phyloP scores from a whole-genome alignment of 1,139 yeast genomes.

The Spathaspora sp. region DNA sequence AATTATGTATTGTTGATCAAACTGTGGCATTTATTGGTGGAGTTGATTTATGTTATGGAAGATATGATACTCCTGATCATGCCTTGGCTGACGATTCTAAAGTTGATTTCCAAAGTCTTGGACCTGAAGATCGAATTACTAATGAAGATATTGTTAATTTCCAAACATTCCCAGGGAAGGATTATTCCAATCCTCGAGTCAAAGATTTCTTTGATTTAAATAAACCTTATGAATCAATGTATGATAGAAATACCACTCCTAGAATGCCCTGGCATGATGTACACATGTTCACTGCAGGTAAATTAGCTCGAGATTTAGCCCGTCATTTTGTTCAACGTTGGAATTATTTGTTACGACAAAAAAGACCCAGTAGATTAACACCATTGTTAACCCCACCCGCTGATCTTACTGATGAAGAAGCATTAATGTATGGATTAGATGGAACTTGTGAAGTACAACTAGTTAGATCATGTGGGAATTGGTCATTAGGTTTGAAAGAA shows the following conservation, averaged over 20 bases:
- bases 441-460: conserved; percentile 95
- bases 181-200: conserved; percentile 92
- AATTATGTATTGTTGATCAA: conserved; percentile 82
- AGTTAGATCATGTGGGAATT: conserved; percentile 81
- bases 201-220: conserved; percentile 81
- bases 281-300: conserved; percentile 96
- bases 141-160: conserved; percentile 42
- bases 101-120: conserved; percentile 37
- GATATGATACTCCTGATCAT: conserved; percentile 97
- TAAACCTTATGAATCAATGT: conserved; percentile 89
- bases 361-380: conserved; percentile 90
- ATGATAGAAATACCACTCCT: conserved; percentile 76
- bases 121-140: conserved; percentile 26
- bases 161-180: conserved; percentile 94
- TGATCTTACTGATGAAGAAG: conserved; percentile 74
- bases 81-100: conserved; percentile 75
- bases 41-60: conserved; percentile 90
- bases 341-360: conserved; percentile 90
- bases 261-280: conserved; percentile 99
- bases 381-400: conserved; percentile 93
- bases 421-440: conserved; percentile 57
- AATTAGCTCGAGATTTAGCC: conserved; percentile 87
- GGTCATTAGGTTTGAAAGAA: conserved; percentile 88
- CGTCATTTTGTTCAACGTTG: conserved; percentile 97
- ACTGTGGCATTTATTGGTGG: conserved; percentile 94